These are phyloP conservation scores for Myxozyma lipomycoides DNA, from an alignment of 805 yeast genomes.

Conservation along the genomic window DNA sequence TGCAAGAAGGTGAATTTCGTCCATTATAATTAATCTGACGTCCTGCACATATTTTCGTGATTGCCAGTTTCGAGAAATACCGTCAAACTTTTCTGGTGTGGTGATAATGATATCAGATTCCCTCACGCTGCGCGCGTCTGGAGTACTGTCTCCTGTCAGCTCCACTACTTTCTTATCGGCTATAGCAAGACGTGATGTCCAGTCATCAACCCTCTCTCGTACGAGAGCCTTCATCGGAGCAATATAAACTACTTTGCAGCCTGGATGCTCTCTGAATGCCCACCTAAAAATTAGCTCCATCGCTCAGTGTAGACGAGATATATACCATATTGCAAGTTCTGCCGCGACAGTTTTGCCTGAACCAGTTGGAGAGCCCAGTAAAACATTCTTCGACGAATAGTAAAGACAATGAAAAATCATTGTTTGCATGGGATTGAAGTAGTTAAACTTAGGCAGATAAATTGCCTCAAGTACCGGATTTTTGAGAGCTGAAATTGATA, in stretches of 20 bases:
- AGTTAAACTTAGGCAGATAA: constrained; percentile 64
- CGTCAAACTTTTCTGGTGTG: constrained; percentile 84
- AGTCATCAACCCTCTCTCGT: constrained; percentile 76
- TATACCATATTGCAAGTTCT: constrained; percentile 88
- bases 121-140: constrained; percentile 61
- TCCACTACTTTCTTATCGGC: constrained; percentile 59
- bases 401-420: constrained; percentile 91
- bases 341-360: constrained; percentile 98
- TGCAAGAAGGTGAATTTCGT: constrained; percentile 77
- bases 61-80: constrained; percentile 83
- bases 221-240: constrained; percentile 90
- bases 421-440: constrained; percentile 98
- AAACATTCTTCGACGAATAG: constrained; percentile 70
- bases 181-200: constrained; percentile 53
- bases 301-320: background rate
- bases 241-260: constrained; percentile 60
- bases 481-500: constrained; percentile 78
- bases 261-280: constrained; percentile 79
- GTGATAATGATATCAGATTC: constrained; percentile 74
- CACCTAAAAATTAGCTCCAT: constrained; percentile 33
- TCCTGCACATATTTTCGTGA: constrained; percentile 70
- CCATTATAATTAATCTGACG: constrained; percentile 75
- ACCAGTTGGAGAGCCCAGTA: constrained; percentile 98
- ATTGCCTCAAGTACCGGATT: constrained; percentile 62
- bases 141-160: constrained; percentile 77